These are phyloP conservation scores for Hondaea fermentalgiana DNA, from an alignment of 108 stramenopile species.

Conservation along the genomic window DNA sequence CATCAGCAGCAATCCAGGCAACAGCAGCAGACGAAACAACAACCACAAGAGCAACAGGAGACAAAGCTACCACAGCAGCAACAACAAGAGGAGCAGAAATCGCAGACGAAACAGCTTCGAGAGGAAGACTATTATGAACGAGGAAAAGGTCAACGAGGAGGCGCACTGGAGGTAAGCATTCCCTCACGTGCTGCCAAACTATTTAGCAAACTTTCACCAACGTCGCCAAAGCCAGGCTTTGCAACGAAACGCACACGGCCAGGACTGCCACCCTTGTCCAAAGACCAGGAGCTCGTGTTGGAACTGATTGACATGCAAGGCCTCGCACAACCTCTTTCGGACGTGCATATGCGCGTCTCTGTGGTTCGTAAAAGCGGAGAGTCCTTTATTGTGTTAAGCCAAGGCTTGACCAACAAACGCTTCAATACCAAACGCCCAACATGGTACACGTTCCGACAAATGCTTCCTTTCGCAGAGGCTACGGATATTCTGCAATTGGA, in stretches of 20 bases:
- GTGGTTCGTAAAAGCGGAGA: not conserved
- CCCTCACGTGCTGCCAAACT: too few relatives aligned
- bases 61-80: not conserved
- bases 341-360: not conserved
- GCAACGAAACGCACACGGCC: too few relatives aligned
- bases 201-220: too few relatives aligned
- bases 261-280: not conserved
- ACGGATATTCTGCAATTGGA: not conserved
- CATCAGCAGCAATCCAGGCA: not conserved
- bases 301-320: not conserved
- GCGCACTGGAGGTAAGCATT: too few relatives aligned
- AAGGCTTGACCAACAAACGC: not conserved
- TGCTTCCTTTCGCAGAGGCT: not conserved
- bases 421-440: not conserved
- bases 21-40: not conserved
- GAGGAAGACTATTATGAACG: not conserved
- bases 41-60: not conserved
- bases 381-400: not conserved
- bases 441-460: not conserved
- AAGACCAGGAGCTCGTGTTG: not conserved
- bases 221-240: too few relatives aligned
- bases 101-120: not conserved
- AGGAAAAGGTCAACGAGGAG: too few relatives aligned
- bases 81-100: not conserved
- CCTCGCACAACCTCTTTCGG: not conserved